A percentile compares a stretch with the other conserved stretches of the same genome.
phyloP scores from a whole-genome alignment of 352 stramenopile genomes.

The Globisporangium megalacanthum region DNA sequence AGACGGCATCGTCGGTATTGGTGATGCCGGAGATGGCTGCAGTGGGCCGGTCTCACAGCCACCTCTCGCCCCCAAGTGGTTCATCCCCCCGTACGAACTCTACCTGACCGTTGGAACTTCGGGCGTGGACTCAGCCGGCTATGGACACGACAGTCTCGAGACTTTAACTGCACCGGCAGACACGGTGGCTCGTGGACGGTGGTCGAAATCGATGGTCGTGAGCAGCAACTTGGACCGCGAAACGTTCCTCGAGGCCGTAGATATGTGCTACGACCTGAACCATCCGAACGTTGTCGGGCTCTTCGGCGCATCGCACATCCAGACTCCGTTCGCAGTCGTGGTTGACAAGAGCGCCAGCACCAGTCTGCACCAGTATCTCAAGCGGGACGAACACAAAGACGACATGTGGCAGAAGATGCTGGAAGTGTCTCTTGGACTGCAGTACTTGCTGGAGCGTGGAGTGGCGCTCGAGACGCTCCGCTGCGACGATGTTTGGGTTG shows the following conservation, averaged over 20 bases:
- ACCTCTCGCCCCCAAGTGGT: background rate
- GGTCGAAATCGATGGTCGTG: conserved; percentile 1
- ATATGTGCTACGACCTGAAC: conserved; percentile 22
- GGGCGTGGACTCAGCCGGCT: background rate
- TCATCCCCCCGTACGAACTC: conserved; percentile 2
- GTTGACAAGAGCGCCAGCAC: conserved; percentile 16
- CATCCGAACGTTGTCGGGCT: conserved; percentile 29
- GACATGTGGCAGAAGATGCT: conserved; percentile 6
- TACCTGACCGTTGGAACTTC: background rate
- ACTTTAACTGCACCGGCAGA: background rate
- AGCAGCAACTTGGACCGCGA: conserved; percentile 1
- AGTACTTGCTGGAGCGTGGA: conserved; percentile 8
- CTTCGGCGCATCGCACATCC: conserved; percentile 23
- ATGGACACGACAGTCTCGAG: background rate
- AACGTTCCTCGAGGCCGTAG: conserved; percentile 12
- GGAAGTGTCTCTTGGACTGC: conserved; percentile 4
- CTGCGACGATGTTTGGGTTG: conserved; percentile 4
- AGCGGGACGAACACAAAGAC: background rate
- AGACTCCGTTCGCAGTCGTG: conserved; percentile 19
- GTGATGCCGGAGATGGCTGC: no score
- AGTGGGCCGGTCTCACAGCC: no score
- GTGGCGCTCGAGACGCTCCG: conserved; percentile 7
- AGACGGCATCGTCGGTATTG: background rate
- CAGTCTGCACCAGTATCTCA: conserved; percentile 2
- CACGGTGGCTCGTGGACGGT: background rate